Conservation (phyloP, 2,329 filamentous ascomycete genomes). For the Dactylonectria macrodidyma region DNA sequence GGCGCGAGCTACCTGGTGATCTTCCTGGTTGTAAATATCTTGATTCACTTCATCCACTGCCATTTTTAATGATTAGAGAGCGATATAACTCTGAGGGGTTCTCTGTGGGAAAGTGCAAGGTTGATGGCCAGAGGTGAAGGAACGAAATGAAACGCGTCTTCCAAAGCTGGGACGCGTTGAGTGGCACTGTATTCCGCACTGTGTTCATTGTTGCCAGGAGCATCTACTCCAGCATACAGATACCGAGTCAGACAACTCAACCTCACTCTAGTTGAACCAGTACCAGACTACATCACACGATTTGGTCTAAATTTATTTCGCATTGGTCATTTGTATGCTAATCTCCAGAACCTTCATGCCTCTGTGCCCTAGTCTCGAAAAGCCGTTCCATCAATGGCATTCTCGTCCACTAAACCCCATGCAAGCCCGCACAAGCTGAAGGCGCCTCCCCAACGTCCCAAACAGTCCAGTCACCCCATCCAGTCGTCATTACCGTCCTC, state of each 20-base stretch:
- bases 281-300: no score
- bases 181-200: conserved; percentile 38
- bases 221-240: not conserved
- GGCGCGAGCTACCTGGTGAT: conserved; percentile 58
- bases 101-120: conserved; percentile 29
- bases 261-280: no score
- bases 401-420: conserved; percentile 36
- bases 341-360: conserved; percentile 41
- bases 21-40: conserved; percentile 56
- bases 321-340: conserved; percentile 47
- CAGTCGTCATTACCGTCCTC: conserved; percentile 26
- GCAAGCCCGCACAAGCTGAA: conserved; percentile 28
- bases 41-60: conserved; percentile 39
- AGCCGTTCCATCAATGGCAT: conserved; percentile 31
- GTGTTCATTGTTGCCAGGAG: conserved; percentile 23
- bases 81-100: not conserved
- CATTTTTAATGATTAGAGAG: conserved; percentile 39
- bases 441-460: conserved; percentile 30
- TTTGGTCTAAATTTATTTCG: conserved; percentile 40
- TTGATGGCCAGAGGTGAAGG: conserved; percentile 21
- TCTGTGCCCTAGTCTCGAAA: conserved; percentile 41
- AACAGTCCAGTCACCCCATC: conserved; percentile 31
- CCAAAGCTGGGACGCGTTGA: conserved; percentile 26
- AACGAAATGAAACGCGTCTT: conserved; percentile 42
- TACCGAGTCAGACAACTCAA: not conserved